Base-by-base conservation (phyloP, 495 filamentous ascomycete species). In the Penicillium daleae region DNA sequence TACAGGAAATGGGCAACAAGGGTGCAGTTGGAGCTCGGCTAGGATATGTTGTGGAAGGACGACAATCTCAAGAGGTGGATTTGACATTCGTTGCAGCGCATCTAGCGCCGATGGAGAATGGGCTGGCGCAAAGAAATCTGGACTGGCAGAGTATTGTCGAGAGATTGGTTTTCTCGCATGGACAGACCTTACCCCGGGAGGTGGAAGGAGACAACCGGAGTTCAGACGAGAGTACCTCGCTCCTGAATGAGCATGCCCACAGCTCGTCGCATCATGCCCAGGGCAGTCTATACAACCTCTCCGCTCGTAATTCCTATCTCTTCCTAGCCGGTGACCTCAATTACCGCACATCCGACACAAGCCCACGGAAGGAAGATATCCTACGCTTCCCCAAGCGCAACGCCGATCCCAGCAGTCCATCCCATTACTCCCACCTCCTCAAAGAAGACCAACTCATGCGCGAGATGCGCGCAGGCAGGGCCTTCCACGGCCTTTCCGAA, bases 301-400 rank as follows among this genome's bases (percentile, higher is more conserved):
- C 91, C 77, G 83, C 84, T 31, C 87, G 91, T 2, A 82, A 82
- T 8, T 84, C 87, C n/a, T 87, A 94, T 69, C 76, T 97, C 26
- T 95, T 97, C 73, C 69, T 99, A 33, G 87, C 89, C 1, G 95
- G 95, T 51, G 95, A 99, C 74, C 83, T 99, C 56, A 99, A 99
- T 78, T 99, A 99, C 77, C 90, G 95, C 65, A 93, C 93, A 12
- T 82, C 84, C 8, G 76, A 83, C 68, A 78, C 75, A 0, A 71
- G 82, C 0, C 95, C 95, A 0, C 64, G 70, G 0, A 74, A 81
- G 2, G 66, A 72, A 0, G 85, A 88, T 58, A 66, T 79, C 27
- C 60, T 78, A 6, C 74, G 78, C 0, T 96, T 88, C 64, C 85
- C 89, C 6, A 86, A 90, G 67, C 85, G 86, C 0, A 68, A 76